Conservation (phyloP, 257 asterid species). For the Anisodus acutangulus region DNA sequence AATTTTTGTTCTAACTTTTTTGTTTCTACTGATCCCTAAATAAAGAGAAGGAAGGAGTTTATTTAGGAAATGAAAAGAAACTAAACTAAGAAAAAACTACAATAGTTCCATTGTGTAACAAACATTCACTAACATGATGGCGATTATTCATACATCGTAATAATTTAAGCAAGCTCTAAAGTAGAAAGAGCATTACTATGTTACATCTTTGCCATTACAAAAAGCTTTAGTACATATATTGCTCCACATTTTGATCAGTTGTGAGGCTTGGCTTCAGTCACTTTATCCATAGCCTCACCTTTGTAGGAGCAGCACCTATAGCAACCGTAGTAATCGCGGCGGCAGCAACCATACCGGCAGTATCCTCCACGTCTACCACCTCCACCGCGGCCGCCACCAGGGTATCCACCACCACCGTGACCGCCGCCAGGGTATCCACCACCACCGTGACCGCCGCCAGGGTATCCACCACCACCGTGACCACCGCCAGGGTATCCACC, state of each 20-base stretch:
- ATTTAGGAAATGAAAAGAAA: too few species aligned
- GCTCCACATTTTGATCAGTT: not conserved
- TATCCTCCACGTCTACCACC: constrained; percentile 24
- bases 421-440: not conserved
- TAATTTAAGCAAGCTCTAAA: not conserved
- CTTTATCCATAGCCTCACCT: constrained; percentile 23
- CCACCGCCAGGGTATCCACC: not conserved
- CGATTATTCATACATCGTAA: not conserved
- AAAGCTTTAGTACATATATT: not conserved
- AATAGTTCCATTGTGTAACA: not conserved
- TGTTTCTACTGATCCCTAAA: too few species aligned
- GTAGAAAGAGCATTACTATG: not conserved
- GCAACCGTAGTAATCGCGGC: constrained; percentile 1
- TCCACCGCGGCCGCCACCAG: not conserved
- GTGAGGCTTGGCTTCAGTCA: not conserved
- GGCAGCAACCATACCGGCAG: constrained; percentile 25
- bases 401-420: constrained; percentile 35
- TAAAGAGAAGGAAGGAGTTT: too few species aligned
- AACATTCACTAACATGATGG: not conserved
- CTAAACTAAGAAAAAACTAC: too few species aligned
- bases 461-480: constrained; percentile 33
- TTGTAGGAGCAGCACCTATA: constrained; percentile 19
- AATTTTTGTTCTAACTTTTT: too few species aligned
- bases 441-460: not conserved
- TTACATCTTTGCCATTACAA: constrained; percentile 1